Percentiles rank a stretch among this genome's conserved stretches.
Conservation (phyloP, 2,329 filamentous ascomycete genomes). For the Pestalotiopsis sp. region DNA sequence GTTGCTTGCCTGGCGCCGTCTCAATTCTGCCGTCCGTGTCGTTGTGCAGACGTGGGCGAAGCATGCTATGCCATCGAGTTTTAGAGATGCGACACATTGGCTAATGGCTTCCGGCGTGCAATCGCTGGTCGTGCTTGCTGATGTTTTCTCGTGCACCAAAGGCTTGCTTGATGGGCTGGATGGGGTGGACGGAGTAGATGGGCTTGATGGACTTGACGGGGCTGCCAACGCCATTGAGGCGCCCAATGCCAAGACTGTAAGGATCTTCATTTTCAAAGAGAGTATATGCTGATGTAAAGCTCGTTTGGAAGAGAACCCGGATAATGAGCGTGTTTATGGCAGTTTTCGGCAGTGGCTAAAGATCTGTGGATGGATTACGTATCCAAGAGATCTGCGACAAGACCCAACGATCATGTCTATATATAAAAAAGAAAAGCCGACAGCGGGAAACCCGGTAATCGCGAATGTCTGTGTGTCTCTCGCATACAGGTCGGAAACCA, state of each 20-base stretch:
- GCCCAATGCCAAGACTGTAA: neutral
- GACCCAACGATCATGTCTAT: conserved; percentile 9
- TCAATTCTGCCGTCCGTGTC: neutral
- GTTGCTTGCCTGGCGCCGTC: neutral
- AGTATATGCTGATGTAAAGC: too few species aligned
- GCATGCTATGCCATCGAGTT: neutral
- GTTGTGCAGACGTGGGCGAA: neutral
- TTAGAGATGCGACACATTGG: neutral
- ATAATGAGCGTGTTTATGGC: neutral
- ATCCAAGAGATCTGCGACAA: conserved; percentile 5
- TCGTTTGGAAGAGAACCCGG: neutral
- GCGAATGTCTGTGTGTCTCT: neutral
- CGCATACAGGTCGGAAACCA: neutral
- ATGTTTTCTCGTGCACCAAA: neutral
- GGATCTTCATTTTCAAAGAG: neutral
- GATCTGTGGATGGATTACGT: neutral
- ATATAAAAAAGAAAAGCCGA: neutral
- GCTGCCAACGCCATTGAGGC: neutral
- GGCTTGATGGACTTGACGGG: neutral
- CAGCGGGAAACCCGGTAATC: neutral
- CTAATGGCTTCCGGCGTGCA: neutral
- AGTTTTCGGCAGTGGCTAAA: neutral
- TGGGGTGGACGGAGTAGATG: neutral
- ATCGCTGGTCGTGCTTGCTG: neutral
- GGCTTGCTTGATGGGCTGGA: neutral